Conservation (phyloP, 345 rosid species). For the Linum usitatissimum region DNA sequence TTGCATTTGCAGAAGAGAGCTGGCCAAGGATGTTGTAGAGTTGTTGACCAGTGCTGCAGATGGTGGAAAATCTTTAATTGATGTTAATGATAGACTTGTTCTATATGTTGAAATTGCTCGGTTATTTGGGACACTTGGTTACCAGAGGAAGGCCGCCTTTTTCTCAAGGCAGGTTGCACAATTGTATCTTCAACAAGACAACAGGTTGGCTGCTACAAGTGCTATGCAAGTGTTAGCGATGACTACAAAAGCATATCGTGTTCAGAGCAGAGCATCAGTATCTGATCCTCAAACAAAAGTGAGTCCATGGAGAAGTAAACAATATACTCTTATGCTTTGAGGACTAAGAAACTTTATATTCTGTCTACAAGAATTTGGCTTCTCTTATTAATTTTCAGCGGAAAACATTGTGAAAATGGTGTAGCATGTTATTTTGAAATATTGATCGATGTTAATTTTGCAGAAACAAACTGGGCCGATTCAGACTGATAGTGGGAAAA, state of each 20-base stretch:
- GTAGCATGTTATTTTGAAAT: background rate
- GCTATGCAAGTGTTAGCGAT: conserved; percentile 93
- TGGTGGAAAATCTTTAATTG: conserved; percentile 93
- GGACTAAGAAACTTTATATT: too few relatives aligned
- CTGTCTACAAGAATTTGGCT: too few relatives aligned
- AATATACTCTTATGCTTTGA: too few relatives aligned
- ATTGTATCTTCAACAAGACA: conserved; percentile 88
- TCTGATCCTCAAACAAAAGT: conserved; percentile 41
- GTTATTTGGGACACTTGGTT: conserved; percentile 80
- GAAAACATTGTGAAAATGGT: too few relatives aligned
- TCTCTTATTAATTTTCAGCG: too few relatives aligned
- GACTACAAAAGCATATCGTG: conserved; percentile 88
- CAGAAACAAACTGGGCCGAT: conserved; percentile 47
- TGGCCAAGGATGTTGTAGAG: conserved; percentile 87
- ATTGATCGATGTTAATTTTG: conserved; percentile 8
- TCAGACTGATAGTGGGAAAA: conserved; percentile 58
- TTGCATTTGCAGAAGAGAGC: conserved; percentile 54
- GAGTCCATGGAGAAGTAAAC: conserved; percentile 16
- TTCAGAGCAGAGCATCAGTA: conserved; percentile 82
- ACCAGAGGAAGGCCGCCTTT: conserved; percentile 93
- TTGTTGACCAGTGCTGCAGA: conserved; percentile 83
- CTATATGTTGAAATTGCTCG: conserved; percentile 89
- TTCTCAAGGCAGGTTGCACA: conserved; percentile 97
- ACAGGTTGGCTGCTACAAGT: conserved; percentile 82
- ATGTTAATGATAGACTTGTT: conserved; percentile 83